Conservation (phyloP, 352 stramenopile species). For the Aphanomyces cochlioides region DNA sequence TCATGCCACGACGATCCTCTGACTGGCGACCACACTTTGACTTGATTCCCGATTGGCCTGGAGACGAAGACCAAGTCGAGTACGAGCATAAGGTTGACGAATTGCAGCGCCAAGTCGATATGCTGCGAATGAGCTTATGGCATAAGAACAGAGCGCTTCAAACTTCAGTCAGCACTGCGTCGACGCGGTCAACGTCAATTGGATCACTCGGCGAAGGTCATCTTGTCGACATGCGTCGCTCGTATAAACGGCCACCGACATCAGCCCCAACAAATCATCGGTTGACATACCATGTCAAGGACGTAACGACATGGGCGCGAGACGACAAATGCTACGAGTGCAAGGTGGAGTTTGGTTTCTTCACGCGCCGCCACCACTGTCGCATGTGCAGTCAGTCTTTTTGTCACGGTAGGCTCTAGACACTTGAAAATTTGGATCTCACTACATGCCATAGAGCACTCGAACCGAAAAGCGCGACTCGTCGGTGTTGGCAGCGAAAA, state of each 20-base stretch:
- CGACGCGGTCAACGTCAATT: not conserved
- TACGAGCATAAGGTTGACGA: slow-evolving; percentile 7
- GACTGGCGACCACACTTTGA: slow-evolving; percentile 17
- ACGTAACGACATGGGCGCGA: slow-evolving; percentile 10
- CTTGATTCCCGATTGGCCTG: not conserved
- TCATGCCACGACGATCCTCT: slow-evolving; percentile 6
- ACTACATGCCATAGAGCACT: slow-evolving; percentile 10
- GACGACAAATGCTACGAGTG: slow-evolving; percentile 7
- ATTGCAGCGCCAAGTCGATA: slow-evolving; percentile 19
- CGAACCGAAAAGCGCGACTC: not conserved
- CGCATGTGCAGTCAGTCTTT: slow-evolving; percentile 19
- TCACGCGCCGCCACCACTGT: slow-evolving; percentile 20
- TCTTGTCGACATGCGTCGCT: not conserved
- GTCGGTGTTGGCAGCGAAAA: slow-evolving; percentile 3
- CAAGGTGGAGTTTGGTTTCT: slow-evolving; percentile 17
- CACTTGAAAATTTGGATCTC: not conserved
- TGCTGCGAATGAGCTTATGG: not conserved
- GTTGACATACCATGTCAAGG: slow-evolving; percentile 17
- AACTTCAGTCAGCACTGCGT: slow-evolving; percentile 3
- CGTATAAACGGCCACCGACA: not conserved
- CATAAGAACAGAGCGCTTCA: not conserved
- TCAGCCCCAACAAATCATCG: not conserved
- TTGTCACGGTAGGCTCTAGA: not conserved
- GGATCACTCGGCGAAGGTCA: not conserved
- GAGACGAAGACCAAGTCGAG: not conserved